phyloP scores from a whole-genome alignment of 2,329 filamentous ascomycete species.

The Monosporascus sp. region DNA sequence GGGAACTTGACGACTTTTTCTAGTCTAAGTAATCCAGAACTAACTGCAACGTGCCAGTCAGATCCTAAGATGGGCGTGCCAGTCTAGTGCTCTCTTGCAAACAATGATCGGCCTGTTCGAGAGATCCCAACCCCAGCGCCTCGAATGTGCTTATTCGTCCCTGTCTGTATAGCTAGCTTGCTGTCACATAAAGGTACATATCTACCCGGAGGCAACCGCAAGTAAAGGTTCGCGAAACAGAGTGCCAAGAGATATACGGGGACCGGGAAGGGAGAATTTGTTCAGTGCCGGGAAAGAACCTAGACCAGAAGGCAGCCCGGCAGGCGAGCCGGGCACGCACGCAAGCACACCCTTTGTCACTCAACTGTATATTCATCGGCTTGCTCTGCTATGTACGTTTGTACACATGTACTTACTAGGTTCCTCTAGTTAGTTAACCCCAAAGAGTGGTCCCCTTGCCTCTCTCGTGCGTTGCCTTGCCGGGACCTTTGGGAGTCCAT shows the following conservation, averaged over 20 bases:
- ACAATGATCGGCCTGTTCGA: background rate
- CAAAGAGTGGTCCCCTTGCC: too few relatives aligned
- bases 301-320: background rate
- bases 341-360: background rate
- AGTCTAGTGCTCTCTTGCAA: slow-evolving; percentile 14
- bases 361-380: background rate
- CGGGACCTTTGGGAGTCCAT: background rate
- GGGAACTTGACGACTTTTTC: slow-evolving; percentile 13
- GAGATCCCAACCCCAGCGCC: too few relatives aligned
- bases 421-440: background rate
- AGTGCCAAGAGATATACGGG: background rate
- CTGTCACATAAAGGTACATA: slow-evolving; percentile 3
- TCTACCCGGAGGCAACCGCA: background rate
- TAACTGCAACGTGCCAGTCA: slow-evolving; percentile 1
- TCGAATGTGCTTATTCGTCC: background rate
- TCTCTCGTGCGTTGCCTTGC: background rate
- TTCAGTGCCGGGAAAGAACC: background rate
- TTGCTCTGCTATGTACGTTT: background rate
- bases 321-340: background rate
- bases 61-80: background rate
- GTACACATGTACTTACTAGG: background rate
- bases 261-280: background rate
- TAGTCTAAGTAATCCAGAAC: slow-evolving; percentile 6
- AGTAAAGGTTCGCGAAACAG: background rate
- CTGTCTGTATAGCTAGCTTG: background rate